Evolutionary conservation across 1,139 yeast genomes (phyloP), one percentile per base, ranked within the genome.

Genomic region (Suhomyces atakaporum): DNA sequence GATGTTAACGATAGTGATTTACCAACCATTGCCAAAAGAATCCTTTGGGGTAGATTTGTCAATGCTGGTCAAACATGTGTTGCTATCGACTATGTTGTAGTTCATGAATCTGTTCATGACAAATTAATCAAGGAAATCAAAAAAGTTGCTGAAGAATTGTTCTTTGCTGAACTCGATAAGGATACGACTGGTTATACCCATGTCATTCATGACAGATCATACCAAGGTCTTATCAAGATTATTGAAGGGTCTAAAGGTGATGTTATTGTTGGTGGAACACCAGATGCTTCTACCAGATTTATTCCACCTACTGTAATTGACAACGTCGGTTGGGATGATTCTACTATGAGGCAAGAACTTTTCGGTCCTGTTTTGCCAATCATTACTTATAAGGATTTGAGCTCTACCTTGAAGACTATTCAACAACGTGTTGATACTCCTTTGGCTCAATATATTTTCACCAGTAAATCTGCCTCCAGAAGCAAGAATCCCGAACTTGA

Each of bases 51-150:
- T 22, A 78, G 84, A 47, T 84, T 82, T 51, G 66, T 78, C 27
- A 89, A 87, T 56, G 79, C 84, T n/a, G 97, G 97, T 19, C 97
- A 89, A 62, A 81, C 94, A 2, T 89, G 97, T 67, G 87, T 88
- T 29, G 87, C 95, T 2, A 84, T 89, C 7, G 97, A 90, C 61
- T 90, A 88, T 52, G 66, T 84, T 7, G 55, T 88, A 34, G 83
- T 82, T 15, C 89, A 84, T 43, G 76, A 73, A 29, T 62, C 70
- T 2, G 58, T 80, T 15, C 41, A 40, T 23, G 47, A 31, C 12
- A 66, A 75, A 46, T 75, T 87, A 35, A 61, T 79, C 3, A 51
- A 51, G 3, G 69, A 61, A n/a, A 54, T 84, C 13, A 57, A 64
- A 16, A 55, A 62, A 25, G 69, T 74, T 3, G 53, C 79, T 26